Conservation (phyloP, 2,329 filamentous ascomycete genomes). For the Stemphylium beticola region DNA sequence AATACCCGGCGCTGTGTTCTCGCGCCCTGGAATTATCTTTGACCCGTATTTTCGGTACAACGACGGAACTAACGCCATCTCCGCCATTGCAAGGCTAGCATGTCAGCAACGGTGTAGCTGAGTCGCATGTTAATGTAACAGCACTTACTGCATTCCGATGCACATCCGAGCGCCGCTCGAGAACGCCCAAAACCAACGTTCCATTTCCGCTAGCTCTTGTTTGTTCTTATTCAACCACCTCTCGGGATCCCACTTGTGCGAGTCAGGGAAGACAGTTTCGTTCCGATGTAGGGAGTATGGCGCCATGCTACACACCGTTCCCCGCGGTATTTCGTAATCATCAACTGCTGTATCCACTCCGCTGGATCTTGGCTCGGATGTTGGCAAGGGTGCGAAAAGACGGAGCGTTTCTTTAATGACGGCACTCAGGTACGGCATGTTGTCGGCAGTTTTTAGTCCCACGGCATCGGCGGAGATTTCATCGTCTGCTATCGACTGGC, state of each 20-base stretch:
- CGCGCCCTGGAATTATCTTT: conserved; percentile 36
- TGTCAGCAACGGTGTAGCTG: conserved; percentile 1
- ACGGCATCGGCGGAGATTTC: conserved; percentile 29
- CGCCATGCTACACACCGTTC: conserved; percentile 49
- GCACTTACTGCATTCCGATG: conserved; percentile 39
- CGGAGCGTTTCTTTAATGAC: conserved; percentile 60
- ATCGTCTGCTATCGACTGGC: conserved; percentile 31
- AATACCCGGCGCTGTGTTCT: conserved; percentile 47
- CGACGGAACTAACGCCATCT: conserved; percentile 57
- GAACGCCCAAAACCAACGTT: conserved; percentile 49
- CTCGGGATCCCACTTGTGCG: conserved; percentile 40
- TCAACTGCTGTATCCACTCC: conserved; percentile 46
- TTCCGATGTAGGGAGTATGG: conserved; percentile 51
- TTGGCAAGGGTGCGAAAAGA: conserved; percentile 59
- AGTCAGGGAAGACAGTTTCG: conserved; percentile 35
- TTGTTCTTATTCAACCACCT: conserved; percentile 32
- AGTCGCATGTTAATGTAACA: background rate
- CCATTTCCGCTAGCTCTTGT: conserved; percentile 37
- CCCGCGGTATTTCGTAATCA: conserved; percentile 42
- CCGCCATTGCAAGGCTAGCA: conserved; percentile 54
- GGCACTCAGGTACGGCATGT: conserved; percentile 55
- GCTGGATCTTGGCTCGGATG: conserved; percentile 57
- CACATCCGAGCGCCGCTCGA: conserved; percentile 52
- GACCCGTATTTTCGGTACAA: conserved; percentile 51
- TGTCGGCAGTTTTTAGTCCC: conserved; percentile 44